phyloP scores from a whole-genome alignment of 1,284 basidiomycete genomes.

The Ganoderma sp. region DNA sequence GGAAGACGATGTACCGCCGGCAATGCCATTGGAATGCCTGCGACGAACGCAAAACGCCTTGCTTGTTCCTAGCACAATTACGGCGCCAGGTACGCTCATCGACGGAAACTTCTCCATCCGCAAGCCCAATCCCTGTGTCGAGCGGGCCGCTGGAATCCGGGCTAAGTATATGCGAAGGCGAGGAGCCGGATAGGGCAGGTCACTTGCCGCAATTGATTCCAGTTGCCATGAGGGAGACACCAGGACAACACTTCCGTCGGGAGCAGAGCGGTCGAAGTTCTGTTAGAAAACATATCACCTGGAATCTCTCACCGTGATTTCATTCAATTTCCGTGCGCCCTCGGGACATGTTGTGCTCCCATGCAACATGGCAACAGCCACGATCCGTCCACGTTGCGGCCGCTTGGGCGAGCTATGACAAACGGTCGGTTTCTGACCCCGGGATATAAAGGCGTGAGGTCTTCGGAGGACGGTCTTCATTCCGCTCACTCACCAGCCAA shows the following conservation, averaged over 20 bases:
- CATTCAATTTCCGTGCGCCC: conserved; percentile 12
- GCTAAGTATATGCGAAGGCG: conserved; percentile 4
- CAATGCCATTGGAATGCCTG: neutral
- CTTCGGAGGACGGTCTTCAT: conserved; percentile 34
- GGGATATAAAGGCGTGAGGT: conserved; percentile 26
- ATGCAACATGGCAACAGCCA: conserved; percentile 27
- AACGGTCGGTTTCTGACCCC: conserved; percentile 2
- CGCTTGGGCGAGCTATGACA: neutral
- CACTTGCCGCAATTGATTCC: conserved; percentile 20
- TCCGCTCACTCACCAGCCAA: conserved; percentile 50
- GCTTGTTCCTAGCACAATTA: conserved; percentile 10
- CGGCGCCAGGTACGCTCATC: neutral
- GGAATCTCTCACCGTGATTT: neutral
- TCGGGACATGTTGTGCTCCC: neutral
- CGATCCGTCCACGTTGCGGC: conserved; percentile 5
- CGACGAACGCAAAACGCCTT: neutral
- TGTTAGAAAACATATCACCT: conserved; percentile 14
- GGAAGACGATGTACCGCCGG: conserved; percentile 1
- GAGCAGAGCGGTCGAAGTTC: conserved; percentile 15
- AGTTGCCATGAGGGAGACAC: conserved; percentile 25
- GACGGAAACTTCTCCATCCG: neutral
- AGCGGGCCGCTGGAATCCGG: conserved; percentile 19
- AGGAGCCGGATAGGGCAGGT: conserved; percentile 13
- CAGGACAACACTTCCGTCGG: conserved; percentile 22
- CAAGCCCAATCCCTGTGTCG: neutral